Evolutionary conservation across 495 filamentous ascomycete species (phyloP), one percentile per base, ranked within the genome.

Genomic region (Jackrogersella multiformis): DNA sequence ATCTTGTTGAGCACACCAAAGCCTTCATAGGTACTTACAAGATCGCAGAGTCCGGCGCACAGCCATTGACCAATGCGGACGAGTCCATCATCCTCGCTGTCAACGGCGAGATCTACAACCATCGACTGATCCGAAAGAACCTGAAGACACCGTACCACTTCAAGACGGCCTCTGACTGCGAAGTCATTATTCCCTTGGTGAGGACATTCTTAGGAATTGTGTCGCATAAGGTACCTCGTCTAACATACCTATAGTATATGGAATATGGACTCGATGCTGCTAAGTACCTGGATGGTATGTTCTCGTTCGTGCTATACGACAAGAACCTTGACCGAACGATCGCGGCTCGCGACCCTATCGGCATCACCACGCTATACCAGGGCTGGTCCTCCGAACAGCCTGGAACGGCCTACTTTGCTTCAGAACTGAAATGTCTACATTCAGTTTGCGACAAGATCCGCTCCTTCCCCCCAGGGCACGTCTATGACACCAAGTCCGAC

Each of bases 31-130:
- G n/a, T n/a, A 16, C 75, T 82, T 49, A 81, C 77, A 65, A 59
- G 10, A 62, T 38, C 64, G 34, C 70, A 96, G 95, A 97, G 79
- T 91, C 88, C 72, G 95, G 95, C 73, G 95, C 95, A 36, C 95
- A 99, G 79, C 95, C 95, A 51, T 86, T 99, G 45, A 88, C 95
- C 78, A 98, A 91, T 83, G 88, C 93, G 54, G 94, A 97, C 74
- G 90, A 87, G 56, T 90, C 86, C 64, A 88, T 99, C 66, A 88
- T 93, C 59, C 86, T 99, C 49, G 95, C 95, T 61, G 95, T 97
- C 88, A 99, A 99, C 80, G 95, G 95, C 79, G 95, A 99, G 79
- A 99, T 99, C 77, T 99, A 99, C 85, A 99, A 99, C 87, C 95
- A 99, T 81, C 88, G 93, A 66, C 86, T 97, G 68, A 81, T 99